These are phyloP conservation scores for Fusarium oligoseptatum DNA, from an alignment of 2,329 filamentous ascomycete genomes.

Conservation along the genomic window DNA sequence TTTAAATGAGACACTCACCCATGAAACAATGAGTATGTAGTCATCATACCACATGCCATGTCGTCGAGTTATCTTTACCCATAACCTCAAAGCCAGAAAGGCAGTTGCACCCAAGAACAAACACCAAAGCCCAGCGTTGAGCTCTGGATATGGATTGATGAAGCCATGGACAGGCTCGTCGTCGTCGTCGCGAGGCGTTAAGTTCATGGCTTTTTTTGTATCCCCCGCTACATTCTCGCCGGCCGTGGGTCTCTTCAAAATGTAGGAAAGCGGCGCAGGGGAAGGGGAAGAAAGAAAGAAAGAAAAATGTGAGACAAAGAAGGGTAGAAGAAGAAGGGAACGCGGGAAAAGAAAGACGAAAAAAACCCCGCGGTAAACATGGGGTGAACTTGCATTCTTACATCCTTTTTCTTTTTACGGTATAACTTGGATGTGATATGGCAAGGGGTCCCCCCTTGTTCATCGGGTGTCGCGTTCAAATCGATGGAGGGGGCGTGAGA, in stretches of 20 bases:
- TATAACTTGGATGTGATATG: not conserved
- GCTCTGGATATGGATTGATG: constrained; percentile 47
- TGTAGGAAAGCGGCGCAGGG: not conserved
- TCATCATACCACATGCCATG: constrained; percentile 57
- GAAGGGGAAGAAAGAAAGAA: constrained; percentile 4
- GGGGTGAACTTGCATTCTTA: not conserved
- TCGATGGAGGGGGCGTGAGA: not conserved
- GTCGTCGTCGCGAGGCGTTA: constrained; percentile 42
- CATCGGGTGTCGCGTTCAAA: not conserved
- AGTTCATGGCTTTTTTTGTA: constrained; percentile 28
- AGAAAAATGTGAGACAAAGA: constrained; percentile 11
- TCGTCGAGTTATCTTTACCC: constrained; percentile 52
- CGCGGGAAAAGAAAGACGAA: constrained; percentile 22
- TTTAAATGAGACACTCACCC: constrained; percentile 46
- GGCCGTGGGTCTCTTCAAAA: constrained; percentile 1
- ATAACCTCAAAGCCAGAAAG: constrained; percentile 50
- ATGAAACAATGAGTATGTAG: constrained; percentile 53
- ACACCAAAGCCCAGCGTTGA: constrained; percentile 52
- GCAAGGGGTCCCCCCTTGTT: not conserved
- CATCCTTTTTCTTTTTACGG: not conserved
- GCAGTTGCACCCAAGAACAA: constrained; percentile 50
- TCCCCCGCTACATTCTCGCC: constrained; percentile 29
- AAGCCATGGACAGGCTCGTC: constrained; percentile 43
- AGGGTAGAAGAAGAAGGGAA: constrained; percentile 12
- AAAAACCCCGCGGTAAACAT: not conserved